A percentile compares a stretch with the other conserved stretches of the same genome.
Evolutionary conservation across 441 rosid genomes (phyloP).

Genomic region (Populus tomentosa): DNA sequence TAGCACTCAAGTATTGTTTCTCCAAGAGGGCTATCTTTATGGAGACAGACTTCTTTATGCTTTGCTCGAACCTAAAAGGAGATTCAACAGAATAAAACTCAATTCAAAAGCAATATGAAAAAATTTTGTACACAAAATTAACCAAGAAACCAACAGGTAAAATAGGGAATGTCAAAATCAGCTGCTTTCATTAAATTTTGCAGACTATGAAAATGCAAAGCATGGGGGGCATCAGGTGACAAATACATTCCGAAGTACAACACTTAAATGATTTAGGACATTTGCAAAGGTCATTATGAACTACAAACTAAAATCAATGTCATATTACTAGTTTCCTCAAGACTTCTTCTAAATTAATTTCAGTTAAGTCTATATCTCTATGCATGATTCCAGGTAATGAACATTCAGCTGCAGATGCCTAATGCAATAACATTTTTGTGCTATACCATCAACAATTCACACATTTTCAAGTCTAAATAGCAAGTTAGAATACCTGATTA

Average conservation of each 20-base stretch:
- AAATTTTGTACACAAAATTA: neutral
- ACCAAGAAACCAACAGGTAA: neutral
- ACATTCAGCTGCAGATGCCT: neutral
- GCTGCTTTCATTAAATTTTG: neutral
- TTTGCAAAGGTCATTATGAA: neutral
- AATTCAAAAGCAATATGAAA: conserved; percentile 1
- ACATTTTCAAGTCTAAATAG: neutral
- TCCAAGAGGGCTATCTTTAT: conserved; percentile 97
- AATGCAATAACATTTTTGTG: neutral
- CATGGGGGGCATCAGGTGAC: neutral
- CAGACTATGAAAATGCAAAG: neutral
- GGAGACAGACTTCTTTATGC: conserved; percentile 99
- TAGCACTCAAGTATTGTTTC: conserved; percentile 99
- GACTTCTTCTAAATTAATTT: neutral
- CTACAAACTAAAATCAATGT: neutral
- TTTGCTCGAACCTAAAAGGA: conserved; percentile 87
- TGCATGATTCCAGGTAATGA: neutral
- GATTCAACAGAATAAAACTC: conserved; percentile 9
- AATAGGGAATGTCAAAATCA: neutral
- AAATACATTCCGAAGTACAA: neutral
- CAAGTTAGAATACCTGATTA: neutral
- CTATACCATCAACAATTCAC: neutral
- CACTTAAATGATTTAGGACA: neutral
- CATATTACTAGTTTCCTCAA: neutral
- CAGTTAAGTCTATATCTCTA: neutral